A percentile compares a stretch with the other conserved stretches of the same genome.
phyloP scores from a whole-genome alignment of 2,329 filamentous ascomycete species.

The Pseudogymnoascus sp. region DNA sequence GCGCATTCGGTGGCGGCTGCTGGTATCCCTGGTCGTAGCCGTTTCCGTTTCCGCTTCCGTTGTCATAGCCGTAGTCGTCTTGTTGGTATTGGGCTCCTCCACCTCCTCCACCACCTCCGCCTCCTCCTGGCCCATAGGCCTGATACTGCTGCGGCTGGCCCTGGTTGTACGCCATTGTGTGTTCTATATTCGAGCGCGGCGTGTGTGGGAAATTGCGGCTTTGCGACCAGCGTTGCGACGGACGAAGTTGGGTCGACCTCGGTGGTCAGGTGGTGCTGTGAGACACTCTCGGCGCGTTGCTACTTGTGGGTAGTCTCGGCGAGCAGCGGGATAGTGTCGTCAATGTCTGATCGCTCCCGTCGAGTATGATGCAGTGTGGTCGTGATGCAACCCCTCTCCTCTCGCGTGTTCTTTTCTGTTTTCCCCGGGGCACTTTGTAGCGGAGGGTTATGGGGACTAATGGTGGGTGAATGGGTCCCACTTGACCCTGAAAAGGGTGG shows the following conservation, averaged over 20 bases:
- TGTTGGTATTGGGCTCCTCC: conserved; percentile 4
- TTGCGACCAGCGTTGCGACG: neutral
- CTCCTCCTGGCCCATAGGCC: neutral
- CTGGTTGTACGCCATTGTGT: conserved; percentile 1
- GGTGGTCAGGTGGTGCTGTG: neutral
- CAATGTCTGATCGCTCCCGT: neutral
- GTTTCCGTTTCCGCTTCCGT: neutral
- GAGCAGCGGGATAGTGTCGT: neutral
- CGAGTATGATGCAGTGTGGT: neutral
- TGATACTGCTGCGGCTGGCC: neutral
- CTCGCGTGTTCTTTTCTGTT: neutral
- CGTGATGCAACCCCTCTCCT: neutral
- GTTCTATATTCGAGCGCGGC: neutral
- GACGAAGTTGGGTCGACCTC: neutral
- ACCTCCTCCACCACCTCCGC: neutral
- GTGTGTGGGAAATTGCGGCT: neutral
- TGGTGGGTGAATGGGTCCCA: neutral
- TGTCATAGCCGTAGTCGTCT: neutral
- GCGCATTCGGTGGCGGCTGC: neutral
- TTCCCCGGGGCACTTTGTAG: neutral
- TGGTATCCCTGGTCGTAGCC: conserved; percentile 4
- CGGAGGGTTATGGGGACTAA: neutral
- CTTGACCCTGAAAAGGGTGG: conserved; percentile 3
- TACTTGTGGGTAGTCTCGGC: neutral
- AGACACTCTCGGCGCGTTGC: neutral